phyloP scores from a whole-genome alignment of 352 stramenopile species.

The Globisporangium camurandrum region DNA sequence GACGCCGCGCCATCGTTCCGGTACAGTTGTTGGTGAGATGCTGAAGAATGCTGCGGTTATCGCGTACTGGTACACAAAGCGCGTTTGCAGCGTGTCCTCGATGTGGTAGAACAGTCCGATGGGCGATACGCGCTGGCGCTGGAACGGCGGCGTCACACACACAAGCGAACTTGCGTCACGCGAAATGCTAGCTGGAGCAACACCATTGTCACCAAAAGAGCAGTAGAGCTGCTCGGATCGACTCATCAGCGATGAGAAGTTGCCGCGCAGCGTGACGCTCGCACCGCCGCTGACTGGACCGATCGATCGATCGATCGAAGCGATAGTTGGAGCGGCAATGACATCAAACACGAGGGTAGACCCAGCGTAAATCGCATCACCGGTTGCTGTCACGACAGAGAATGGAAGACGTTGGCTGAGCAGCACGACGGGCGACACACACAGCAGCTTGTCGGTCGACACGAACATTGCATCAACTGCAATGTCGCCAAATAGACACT shows the following conservation, averaged over 20 bases:
- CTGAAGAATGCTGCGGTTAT: slow-evolving; percentile 13
- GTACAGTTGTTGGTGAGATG: slow-evolving; percentile 8
- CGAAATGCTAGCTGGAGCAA: slow-evolving; percentile 7
- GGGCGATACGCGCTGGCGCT: slow-evolving; percentile 1
- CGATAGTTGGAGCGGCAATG: slow-evolving; percentile 13
- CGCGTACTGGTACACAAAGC: slow-evolving; percentile 27
- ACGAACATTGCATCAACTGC: slow-evolving; percentile 18
- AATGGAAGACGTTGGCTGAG: slow-evolving; percentile 10
- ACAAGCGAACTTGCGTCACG: slow-evolving; percentile 7
- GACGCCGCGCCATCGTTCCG: slow-evolving; percentile 15
- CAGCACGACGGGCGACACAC: slow-evolving; percentile 17
- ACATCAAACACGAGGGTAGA: slow-evolving; percentile 17
- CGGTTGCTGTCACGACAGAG: slow-evolving; percentile 11
- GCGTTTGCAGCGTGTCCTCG: slow-evolving; percentile 15
- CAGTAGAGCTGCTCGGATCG: slow-evolving; percentile 17
- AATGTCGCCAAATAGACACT: slow-evolving; percentile 29
- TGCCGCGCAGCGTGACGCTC: slow-evolving; percentile 18
- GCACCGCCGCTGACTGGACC: slow-evolving; percentile 22
- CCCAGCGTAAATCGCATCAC: slow-evolving; percentile 7
- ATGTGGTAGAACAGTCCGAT: slow-evolving; percentile 23
- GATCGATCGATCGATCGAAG: slow-evolving; percentile 13
- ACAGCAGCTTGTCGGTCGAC: slow-evolving; percentile 19
- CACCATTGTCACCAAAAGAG: slow-evolving; percentile 17
- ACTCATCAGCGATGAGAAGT: slow-evolving; percentile 16
- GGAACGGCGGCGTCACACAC: slow-evolving; percentile 20